Base-by-base conservation (phyloP, 2,329 filamentous ascomycete genomes). In the Dactylellina parvicollis region DNA sequence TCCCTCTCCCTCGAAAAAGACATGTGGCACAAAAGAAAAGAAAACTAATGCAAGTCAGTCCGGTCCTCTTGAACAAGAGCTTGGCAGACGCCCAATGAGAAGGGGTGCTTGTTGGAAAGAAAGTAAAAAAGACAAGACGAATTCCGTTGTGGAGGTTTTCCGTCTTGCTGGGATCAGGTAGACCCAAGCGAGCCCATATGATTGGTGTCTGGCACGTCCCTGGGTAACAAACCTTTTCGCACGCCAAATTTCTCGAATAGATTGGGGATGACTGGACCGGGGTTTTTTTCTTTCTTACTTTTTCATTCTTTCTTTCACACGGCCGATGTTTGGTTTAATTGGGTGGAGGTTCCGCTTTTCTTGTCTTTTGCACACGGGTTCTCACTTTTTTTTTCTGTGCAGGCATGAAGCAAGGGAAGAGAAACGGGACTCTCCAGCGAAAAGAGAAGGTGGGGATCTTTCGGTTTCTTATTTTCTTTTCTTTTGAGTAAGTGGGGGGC, bases 381-480 rank as follows among this genome's bases (percentile, higher is more conserved):
- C 7, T 32, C n/a, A 34, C 18, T 16, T 32, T 30, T 18, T 52
- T 32, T 30, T 22, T 49, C 14, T 49, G 4, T 5, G 8, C 42
- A 46, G 24, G 42, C n/a, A 9, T 7, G 24, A 10, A 16, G 42
- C 3, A 46, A 16, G 42, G 18, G 8, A n/a, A 28, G 44, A 32
- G 46, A 34, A 61, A 16, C 34, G 46, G 46, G 44, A 52, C 47
- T n/a, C n/a, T n/a, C n/a, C 47, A 55, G 56, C 50, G 66, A 72
- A 72, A 59, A 64, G 66, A n/a, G 66, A 72, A 72, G 66, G 66
- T 72, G 66, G 66, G 66, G 66, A 64, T 28, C 44, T 32, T 62
- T 30, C 16, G 34, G 65, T n/a, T n/a, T n/a, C n/a, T n/a, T n/a
- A n/a, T n/a, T n/a, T n/a, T n/a, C n/a, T n/a, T n/a, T n/a, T n/a